Evolutionary conservation across 2,329 filamentous ascomycete genomes (phyloP).

Genomic region (Penicillium sp.): DNA sequence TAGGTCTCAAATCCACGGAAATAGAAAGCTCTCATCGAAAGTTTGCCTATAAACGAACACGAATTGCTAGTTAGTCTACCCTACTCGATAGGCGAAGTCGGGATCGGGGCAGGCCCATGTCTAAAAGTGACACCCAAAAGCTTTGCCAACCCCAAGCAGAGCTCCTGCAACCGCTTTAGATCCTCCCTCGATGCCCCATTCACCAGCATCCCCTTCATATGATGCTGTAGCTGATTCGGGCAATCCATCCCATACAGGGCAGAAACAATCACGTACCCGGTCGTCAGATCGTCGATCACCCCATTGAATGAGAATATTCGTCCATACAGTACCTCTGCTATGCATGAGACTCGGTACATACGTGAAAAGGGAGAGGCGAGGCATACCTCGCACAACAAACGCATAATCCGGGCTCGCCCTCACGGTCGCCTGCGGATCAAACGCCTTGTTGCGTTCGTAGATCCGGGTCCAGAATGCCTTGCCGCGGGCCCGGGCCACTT

Average conservation of each 20-base stretch:
- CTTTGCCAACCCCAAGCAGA: background rate
- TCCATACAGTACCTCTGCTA: background rate
- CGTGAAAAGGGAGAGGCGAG: too few relatives aligned
- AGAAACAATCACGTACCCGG: background rate
- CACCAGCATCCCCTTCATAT: background rate
- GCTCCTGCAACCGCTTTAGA: too few relatives aligned
- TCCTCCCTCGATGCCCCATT: background rate
- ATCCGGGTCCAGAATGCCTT: background rate
- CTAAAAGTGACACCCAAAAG: background rate
- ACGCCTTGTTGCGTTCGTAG: background rate
- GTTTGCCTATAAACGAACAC: too few relatives aligned
- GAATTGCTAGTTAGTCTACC: too few relatives aligned
- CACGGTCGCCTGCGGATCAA: background rate
- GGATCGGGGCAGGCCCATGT: background rate
- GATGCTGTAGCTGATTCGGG: background rate
- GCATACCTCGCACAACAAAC: background rate
- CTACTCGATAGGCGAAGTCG: background rate
- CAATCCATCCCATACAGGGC: background rate
- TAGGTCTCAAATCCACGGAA: too few relatives aligned
- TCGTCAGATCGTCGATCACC: background rate
- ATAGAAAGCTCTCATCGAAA: too few relatives aligned
- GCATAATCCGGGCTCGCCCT: background rate
- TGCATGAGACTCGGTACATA: too few relatives aligned
- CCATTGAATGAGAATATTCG: background rate
- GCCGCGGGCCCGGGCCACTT: background rate